A percentile compares a stretch with the other conserved stretches of the same genome.
Conservation (phyloP, 129 eudicot species). For the Logfia minima region DNA sequence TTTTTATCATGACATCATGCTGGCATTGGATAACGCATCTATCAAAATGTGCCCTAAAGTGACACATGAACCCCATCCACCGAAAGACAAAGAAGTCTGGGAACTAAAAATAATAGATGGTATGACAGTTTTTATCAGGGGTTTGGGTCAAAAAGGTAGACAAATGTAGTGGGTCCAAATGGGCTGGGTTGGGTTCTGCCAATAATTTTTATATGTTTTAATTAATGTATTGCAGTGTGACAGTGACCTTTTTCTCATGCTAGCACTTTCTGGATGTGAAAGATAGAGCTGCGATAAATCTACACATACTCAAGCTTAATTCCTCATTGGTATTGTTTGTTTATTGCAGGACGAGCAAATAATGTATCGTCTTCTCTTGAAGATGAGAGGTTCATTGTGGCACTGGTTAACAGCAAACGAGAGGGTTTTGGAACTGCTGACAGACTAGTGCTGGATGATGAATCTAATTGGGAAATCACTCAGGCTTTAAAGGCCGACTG, state of each 20-base stretch:
- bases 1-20: background rate
- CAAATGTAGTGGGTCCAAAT: too few relatives aligned
- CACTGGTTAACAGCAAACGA: conserved; percentile 55
- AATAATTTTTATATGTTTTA: too few relatives aligned
- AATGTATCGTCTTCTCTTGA: conserved; percentile 75
- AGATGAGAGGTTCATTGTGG: conserved; percentile 66
- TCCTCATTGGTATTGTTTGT: background rate
- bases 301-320: background rate
- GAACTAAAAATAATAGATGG: background rate
- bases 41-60: background rate
- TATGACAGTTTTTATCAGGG: too few relatives aligned
- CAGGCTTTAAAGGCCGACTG: conserved; percentile 65
- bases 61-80: conserved; percentile 7
- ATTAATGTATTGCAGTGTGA: too few relatives aligned
- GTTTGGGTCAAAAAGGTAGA: too few relatives aligned
- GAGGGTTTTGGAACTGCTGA: conserved; percentile 29
- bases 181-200: too few relatives aligned
- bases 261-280: too few relatives aligned
- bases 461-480: conserved; percentile 70
- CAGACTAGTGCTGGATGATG: conserved; percentile 27
- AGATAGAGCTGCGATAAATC: too few relatives aligned
- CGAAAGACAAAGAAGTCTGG: background rate
- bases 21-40: background rate
- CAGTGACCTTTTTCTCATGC: too few relatives aligned
- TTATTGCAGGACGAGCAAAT: conserved; percentile 76